Percentiles rank a stretch among this genome's conserved stretches.
Evolutionary conservation across 139 green algal species (phyloP).

Genomic region (Raphidocelis subcapitata): DNA sequence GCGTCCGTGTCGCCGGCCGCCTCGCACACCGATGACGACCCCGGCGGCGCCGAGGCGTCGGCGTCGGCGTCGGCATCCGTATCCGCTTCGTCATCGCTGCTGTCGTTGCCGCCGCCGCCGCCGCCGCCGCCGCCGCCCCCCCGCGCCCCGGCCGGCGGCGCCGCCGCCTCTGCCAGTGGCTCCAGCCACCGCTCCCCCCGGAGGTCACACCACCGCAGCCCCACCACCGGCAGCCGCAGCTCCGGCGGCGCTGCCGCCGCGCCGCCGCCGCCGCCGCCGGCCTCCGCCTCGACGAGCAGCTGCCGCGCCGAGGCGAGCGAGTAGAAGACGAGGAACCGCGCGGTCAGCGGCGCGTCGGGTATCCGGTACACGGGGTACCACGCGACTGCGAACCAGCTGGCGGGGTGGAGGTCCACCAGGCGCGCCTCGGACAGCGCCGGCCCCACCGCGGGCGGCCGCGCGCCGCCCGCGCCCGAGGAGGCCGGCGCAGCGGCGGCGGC

Average conservation of each 20-base stretch:
- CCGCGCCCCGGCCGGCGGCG: too few relatives aligned
- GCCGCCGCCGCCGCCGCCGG: neutral
- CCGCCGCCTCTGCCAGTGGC: conserved; percentile 32
- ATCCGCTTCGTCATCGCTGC: neutral
- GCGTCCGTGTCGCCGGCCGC: neutral
- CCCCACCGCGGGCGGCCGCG: neutral
- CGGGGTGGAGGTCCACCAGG: conserved; percentile 78
- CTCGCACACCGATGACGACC: too few relatives aligned
- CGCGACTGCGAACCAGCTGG: conserved; percentile 80
- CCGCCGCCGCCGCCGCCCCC: neutral
- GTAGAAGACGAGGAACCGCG: conserved; percentile 88
- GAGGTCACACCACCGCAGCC: conserved; percentile 73
- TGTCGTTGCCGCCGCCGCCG: neutral
- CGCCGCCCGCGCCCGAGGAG: neutral
- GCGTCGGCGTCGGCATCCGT: neutral
- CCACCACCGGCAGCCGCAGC: conserved; percentile 47
- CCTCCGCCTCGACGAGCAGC: conserved; percentile 22
- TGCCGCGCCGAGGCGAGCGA: conserved; percentile 47
- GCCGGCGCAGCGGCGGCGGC: conserved; percentile 10
- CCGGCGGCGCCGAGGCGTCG: too few relatives aligned
- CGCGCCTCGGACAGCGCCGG: conserved; percentile 1
- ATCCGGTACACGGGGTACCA: conserved; percentile 91
- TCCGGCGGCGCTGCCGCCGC: neutral
- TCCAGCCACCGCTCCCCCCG: conserved; percentile 67
- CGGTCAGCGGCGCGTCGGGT: conserved; percentile 77